Evolutionary conservation across 2,329 filamentous ascomycete genomes (phyloP), one percentile per base, ranked within the genome.

Genomic region (Madurella mycetomatis): DNA sequence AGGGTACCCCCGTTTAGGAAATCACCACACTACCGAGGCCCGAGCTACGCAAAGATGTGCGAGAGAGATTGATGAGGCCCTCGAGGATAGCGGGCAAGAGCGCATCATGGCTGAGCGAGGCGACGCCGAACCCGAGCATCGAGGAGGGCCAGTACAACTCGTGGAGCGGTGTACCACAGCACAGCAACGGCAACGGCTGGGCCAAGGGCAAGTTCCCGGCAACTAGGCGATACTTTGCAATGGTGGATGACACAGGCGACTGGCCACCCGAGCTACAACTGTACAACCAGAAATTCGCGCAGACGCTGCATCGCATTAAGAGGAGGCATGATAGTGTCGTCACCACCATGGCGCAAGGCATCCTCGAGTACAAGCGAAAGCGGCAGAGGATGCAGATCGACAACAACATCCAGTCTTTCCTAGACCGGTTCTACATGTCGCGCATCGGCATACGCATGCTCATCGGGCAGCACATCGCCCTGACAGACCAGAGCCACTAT

Each of bases 351-450:
- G 94, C 94, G 5, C 92, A 99, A 73, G 94, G 94, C 56, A 96
- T 99, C 62, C 81, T 97, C 55, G 94, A 99, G 74, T 99, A 95
- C 80, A 99, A 99, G 76, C 89, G 92, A 53, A 92, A 88, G 69
- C 84, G 91, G 58, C 94, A 99, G 79, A 85, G 94, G 51, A 94
- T 97, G 87, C 94, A 97, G 69, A 99, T 99, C 67, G 94, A 97
- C 73, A 87, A 92, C 70, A 95, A 92, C 64, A 96, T 99, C 56
- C 94, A 99, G 72, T 87, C 90, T 52, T 99, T 99, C 77, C 84
- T 99, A 62, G 94, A 99, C 74, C 89, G 94, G 56, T 99, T 99
- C 74, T 99, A 99, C 79, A 99, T 99, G 94, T 96, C 92, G 43
- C 90, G 94, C 59, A 99, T 99, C 67, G 94, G 94, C 62, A 99